Conservation (phyloP, 805 yeast genomes). For the Tetrapisispora pingtungensis region DNA sequence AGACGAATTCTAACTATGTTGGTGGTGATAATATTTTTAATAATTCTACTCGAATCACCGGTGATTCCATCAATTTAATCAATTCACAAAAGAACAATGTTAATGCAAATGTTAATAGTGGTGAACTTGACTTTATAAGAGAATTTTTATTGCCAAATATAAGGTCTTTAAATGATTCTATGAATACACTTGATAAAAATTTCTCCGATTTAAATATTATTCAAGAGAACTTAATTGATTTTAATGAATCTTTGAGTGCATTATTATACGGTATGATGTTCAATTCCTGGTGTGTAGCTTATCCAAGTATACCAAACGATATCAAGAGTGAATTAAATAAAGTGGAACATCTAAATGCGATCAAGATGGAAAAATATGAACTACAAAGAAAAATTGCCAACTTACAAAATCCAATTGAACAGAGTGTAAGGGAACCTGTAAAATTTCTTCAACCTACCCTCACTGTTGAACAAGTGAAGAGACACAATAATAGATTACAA, state of each 20-base stretch:
- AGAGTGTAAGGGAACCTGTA: no score
- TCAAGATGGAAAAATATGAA: slow-evolving; percentile 14
- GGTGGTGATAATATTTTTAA: neutral
- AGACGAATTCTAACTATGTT: neutral
- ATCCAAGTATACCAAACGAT: slow-evolving; percentile 30
- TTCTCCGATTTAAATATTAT: slow-evolving; percentile 46
- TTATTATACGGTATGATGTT: slow-evolving; percentile 71
- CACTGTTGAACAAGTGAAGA: slow-evolving; percentile 4
- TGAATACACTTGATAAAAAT: slow-evolving; percentile 48
- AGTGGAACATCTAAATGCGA: slow-evolving; percentile 11
- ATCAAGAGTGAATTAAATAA: slow-evolving; percentile 18
- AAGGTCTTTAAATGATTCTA: slow-evolving; percentile 37
- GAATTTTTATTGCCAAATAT: slow-evolving; percentile 36
- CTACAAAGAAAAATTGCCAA: neutral
- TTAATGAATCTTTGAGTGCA: slow-evolving; percentile 72
- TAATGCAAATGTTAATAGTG: neutral
- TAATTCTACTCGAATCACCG: neutral
- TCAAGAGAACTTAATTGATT: slow-evolving; percentile 50
- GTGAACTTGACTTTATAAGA: slow-evolving; percentile 9
- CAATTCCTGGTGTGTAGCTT: slow-evolving; percentile 84
- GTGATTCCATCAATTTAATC: slow-evolving; percentile 3
- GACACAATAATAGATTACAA: slow-evolving; percentile 1
- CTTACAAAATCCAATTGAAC: neutral
- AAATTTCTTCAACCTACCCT: slow-evolving; percentile 4
- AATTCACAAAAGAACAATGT: slow-evolving; percentile 6